Conservation (phyloP, 1,139 yeast genomes). For the Yamadazyma triangularis region DNA sequence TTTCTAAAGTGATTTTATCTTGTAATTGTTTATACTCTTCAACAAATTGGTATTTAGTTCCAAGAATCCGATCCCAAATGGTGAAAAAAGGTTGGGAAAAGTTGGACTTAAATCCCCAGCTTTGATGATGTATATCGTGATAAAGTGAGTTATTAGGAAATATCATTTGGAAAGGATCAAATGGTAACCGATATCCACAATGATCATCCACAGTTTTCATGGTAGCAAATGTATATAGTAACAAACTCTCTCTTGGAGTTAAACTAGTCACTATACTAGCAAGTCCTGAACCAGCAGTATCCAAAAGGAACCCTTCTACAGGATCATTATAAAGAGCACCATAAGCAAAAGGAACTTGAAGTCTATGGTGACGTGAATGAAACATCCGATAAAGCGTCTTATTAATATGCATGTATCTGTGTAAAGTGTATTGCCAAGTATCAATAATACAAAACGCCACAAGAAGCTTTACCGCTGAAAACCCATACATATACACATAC, state of each 20-base stretch:
- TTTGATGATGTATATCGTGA: constrained; percentile 96
- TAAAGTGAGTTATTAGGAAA: constrained; percentile 95
- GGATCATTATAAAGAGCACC: constrained; percentile 96
- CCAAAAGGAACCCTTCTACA: constrained; percentile 86
- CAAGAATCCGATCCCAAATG: constrained; percentile 76
- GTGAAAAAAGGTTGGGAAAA: constrained; percentile 97
- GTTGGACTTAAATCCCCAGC: constrained; percentile 90
- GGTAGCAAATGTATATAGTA: constrained; percentile 82
- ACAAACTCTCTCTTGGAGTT: constrained; percentile 69
- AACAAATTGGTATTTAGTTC: constrained; percentile 69
- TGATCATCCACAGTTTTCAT: constrained; percentile 97
- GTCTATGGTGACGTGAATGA: constrained; percentile 91
- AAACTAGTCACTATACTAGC: constrained; percentile 63
- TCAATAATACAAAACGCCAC: constrained; percentile 75
- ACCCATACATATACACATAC: constrained; percentile 53
- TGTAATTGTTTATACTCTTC: constrained; percentile 56
- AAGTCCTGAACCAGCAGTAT: constrained; percentile 87
- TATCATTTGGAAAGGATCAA: constrained; percentile 78
- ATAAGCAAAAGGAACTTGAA: constrained; percentile 93
- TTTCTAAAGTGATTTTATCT: constrained; percentile 53
- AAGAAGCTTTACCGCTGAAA: constrained; percentile 51
- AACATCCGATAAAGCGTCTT: constrained; percentile 68
- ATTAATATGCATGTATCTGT: constrained; percentile 83
- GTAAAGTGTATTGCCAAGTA: constrained; percentile 92
- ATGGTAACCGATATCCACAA: constrained; percentile 92